A percentile compares a stretch with the other conserved stretches of the same genome.
Evolutionary conservation across 2,329 filamentous ascomycete genomes (phyloP).

Genomic region (Ceratocystis huliohia): DNA sequence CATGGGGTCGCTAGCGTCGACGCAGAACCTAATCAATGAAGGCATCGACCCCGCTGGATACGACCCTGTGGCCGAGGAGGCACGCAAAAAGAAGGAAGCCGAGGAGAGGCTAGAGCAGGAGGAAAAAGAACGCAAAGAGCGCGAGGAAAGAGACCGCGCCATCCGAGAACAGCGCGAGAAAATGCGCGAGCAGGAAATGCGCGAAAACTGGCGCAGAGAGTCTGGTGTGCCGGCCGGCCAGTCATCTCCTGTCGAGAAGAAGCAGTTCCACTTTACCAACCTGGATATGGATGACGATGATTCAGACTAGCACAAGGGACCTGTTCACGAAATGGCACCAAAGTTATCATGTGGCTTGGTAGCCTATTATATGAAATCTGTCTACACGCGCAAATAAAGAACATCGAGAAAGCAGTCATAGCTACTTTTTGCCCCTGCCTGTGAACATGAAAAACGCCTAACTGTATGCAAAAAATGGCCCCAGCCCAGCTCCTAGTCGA

Average conservation of each 20-base stretch:
- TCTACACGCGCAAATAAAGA: not conserved
- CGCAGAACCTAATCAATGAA: conserved; percentile 48
- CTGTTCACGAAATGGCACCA: not conserved
- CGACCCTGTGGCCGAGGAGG: conserved; percentile 44
- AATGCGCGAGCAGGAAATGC: conserved; percentile 32
- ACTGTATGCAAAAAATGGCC: not conserved
- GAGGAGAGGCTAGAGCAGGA: conserved; percentile 37
- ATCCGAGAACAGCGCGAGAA: conserved; percentile 31
- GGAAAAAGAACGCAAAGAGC: conserved; percentile 35
- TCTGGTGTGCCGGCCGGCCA: conserved; percentile 27
- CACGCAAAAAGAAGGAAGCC: conserved; percentile 38
- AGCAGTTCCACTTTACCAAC: conserved; percentile 45
- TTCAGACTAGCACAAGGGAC: conserved; percentile 7
- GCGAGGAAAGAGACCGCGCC: conserved; percentile 35
- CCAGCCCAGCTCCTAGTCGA: conserved; percentile 48
- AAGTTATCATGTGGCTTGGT: not conserved
- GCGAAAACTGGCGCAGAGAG: conserved; percentile 31
- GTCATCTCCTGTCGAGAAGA: conserved; percentile 30
- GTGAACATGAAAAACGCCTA: not conserved
- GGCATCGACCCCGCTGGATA: conserved; percentile 50
- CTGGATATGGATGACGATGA: conserved; percentile 41
- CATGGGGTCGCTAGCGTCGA: conserved; percentile 51
- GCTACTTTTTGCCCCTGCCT: not conserved
- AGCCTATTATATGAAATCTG: not conserved
- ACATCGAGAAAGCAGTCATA: not conserved